phyloP scores from a whole-genome alignment of 345 rosid species.

The Sisymbrium altissimum region DNA sequence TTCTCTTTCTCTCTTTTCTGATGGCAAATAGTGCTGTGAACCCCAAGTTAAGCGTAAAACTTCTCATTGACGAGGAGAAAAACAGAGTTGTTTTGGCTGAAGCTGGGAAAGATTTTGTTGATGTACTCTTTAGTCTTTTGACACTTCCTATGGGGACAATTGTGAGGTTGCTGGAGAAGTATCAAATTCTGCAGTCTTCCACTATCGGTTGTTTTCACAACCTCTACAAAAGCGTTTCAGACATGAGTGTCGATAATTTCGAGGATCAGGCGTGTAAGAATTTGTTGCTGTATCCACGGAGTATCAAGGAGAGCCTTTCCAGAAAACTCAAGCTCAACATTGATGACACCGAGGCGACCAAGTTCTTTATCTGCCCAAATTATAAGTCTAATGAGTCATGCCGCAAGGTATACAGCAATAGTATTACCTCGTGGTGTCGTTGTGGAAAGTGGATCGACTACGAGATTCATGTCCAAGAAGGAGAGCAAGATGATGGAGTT shows the following conservation, averaged over 20 bases:
- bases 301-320: not conserved
- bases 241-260: not conserved
- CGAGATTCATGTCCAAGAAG: not conserved
- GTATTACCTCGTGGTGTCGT: not conserved
- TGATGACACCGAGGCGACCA: slow-evolving; percentile 3
- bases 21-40: not conserved
- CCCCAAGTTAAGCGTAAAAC: slow-evolving; percentile 17
- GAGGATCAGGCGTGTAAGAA: not conserved
- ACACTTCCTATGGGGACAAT: slow-evolving; percentile 28
- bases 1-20: not conserved
- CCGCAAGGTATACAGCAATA: not conserved
- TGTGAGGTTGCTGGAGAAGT: slow-evolving; percentile 19
- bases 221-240: slow-evolving; percentile 22
- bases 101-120: slow-evolving; percentile 32
- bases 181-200: not conserved
- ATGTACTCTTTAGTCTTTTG: slow-evolving; percentile 25
- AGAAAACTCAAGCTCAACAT: not conserved
- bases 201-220: slow-evolving; percentile 25
- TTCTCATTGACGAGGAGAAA: slow-evolving; percentile 18
- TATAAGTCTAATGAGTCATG: rapidly evolving
- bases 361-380: slow-evolving; percentile 4
- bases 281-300: slow-evolving; percentile 18
- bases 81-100: slow-evolving; percentile 33
- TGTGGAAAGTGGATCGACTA: too few species aligned
- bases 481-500: not conserved